Evolutionary conservation across 1,284 basidiomycete genomes (phyloP).

Genomic region (Microbotryum saponariae): DNA sequence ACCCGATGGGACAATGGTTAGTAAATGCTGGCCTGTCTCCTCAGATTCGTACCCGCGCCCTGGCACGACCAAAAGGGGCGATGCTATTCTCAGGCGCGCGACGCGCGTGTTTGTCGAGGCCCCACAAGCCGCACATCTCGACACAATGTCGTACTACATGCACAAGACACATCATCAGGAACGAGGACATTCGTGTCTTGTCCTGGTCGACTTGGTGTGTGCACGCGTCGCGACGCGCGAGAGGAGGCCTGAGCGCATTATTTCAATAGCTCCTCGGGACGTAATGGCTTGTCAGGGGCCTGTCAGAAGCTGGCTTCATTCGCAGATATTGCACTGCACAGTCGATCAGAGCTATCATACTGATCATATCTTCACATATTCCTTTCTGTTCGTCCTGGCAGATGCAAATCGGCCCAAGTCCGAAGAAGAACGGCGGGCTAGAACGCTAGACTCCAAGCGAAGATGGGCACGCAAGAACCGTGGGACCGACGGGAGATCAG

Average conservation of each 20-base stretch:
- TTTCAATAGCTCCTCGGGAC: background rate
- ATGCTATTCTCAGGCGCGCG: no score
- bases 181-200: no score
- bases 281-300: background rate
- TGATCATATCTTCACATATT: background rate
- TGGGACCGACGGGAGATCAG: slow-evolving; percentile 11
- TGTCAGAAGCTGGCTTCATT: background rate
- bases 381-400: slow-evolving; percentile 14
- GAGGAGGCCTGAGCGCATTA: no score
- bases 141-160: no score
- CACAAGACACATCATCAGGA: no score
- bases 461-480: slow-evolving; percentile 49
- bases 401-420: slow-evolving; percentile 48
- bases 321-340: background rate
- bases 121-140: no score
- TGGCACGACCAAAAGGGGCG: no score
- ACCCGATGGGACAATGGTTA: slow-evolving; percentile 51
- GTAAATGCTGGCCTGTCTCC: slow-evolving; percentile 17
- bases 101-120: no score
- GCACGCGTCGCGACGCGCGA: no score
- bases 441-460: slow-evolving; percentile 48
- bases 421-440: slow-evolving; percentile 46
- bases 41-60: no score
- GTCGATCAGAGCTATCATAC: no score
- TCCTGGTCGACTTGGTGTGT: no score